Conservation (phyloP, 129 eudicot genomes). For the Chrysanthemum makinoi region DNA sequence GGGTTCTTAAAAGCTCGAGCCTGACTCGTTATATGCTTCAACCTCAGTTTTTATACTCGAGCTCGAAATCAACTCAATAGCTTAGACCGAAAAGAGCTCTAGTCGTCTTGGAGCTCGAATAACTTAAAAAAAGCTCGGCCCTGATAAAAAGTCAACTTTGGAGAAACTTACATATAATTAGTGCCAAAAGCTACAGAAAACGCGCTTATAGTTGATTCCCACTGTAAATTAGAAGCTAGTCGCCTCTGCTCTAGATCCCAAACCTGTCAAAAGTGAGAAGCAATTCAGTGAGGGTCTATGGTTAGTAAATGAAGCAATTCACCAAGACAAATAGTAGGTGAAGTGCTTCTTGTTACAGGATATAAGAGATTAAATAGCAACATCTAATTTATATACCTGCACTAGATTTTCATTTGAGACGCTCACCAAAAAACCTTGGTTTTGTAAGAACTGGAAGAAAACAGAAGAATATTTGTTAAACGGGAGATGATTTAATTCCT, state of each 20-base stretch:
- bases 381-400: slow-evolving; percentile 54
- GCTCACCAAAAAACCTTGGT: slow-evolving; percentile 82
- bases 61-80: no score
- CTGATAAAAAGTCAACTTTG: background rate
- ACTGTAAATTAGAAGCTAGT: slow-evolving; percentile 56
- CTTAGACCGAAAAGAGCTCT: no score
- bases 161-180: slow-evolving; percentile 62
- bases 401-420: slow-evolving; percentile 76
- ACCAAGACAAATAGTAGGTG: background rate
- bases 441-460: slow-evolving; percentile 68
- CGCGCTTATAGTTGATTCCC: slow-evolving; percentile 91
- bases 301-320: background rate
- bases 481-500: slow-evolving; percentile 2
- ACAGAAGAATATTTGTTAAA: slow-evolving; percentile 27
- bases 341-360: slow-evolving; percentile 20
- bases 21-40: no score
- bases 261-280: slow-evolving; percentile 53
- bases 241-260: slow-evolving; percentile 82
- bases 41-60: no score
- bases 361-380: slow-evolving; percentile 25
- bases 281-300: slow-evolving; percentile 4
- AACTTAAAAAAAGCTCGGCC: no score
- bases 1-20: no score
- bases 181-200: slow-evolving; percentile 65
- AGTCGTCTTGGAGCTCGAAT: no score